Evolutionary conservation across 768 basidiomycete genomes (phyloP), one percentile per base, ranked within the genome.

Genomic region (Lentinula sp.): DNA sequence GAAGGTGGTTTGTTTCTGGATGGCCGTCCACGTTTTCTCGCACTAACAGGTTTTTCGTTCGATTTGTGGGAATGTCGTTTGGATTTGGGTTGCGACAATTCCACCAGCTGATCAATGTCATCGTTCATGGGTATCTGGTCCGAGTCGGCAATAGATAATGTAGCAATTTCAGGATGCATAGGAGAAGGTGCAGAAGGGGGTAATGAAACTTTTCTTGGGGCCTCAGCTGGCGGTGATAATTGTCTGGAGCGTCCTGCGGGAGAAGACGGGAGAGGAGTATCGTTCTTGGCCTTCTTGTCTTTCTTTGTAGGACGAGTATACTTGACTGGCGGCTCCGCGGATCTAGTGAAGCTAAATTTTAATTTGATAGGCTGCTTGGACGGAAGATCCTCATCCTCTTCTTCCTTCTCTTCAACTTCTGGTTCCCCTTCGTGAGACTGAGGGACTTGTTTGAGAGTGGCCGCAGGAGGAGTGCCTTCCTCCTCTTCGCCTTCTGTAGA

Each of bases 111-210:
- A 37, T 56, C 55, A 43, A 15, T 43, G 2, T 50, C 45, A 16
- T 59, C 57, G 46, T n/a, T 23, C 42, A 48, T 18, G 3, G 39
- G 21, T 40, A 50, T 65, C 62, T 39, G 65, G 65, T 51, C 64
- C 51, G n/a, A 50, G 9, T 43, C 56, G 15, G 42, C 15, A 31
- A 34, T 48, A 48, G 62, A 65, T 40, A 67, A 45, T 9, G 64
- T 54, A 16, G 69, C 69, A 43, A 71, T 73, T n/a, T 69, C 70
- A 11, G 72, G 71, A 62, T 68, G 70, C 46, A 69, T 67, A 2
- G 70, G 67, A 57, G 58, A 61, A 42, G 66, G 66, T 28, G 67
- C 50, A 34, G 51, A 58, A 56, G 59, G 63, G 58, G 64, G 57
- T 3, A 45, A 2, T 21, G 54, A 43, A 37, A 40, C 23, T 2